These are phyloP conservation scores for Paramecium octaurelia DNA, from an alignment of 73 alveolate species.

Conservation along the genomic window DNA sequence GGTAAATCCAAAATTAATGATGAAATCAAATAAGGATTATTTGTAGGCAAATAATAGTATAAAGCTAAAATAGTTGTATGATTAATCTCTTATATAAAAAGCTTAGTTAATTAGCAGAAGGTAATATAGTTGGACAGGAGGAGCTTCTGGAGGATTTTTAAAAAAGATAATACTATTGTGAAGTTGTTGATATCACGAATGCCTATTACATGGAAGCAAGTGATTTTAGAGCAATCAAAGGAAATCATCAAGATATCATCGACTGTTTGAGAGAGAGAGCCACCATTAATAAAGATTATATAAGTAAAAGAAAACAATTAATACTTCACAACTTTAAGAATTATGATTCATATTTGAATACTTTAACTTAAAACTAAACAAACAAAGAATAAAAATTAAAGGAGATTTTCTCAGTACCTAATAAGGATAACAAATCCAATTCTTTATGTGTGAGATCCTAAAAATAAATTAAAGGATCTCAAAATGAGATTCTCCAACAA, in stretches of 20 bases:
- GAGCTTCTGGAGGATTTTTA: background rate
- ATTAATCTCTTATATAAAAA: background rate
- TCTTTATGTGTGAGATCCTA: background rate
- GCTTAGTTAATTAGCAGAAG: conserved; percentile 41
- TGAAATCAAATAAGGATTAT: background rate
- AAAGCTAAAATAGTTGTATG: conserved; percentile 2
- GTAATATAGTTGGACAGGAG: background rate
- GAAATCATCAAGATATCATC: background rate
- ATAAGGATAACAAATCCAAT: background rate
- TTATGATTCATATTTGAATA: background rate
- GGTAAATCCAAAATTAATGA: background rate
- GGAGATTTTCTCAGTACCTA: background rate
- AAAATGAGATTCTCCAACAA: background rate
- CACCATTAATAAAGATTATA: background rate
- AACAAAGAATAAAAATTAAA: background rate
- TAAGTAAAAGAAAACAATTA: background rate
- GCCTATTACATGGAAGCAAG: conserved; percentile 43
- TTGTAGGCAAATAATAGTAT: background rate
- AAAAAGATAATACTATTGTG: background rate
- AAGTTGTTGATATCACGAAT: background rate
- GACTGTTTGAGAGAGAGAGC: conserved; percentile 28
- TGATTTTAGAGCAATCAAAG: background rate
- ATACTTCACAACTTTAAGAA: background rate
- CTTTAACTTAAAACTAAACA: background rate
- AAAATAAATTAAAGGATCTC: background rate